phyloP scores from a whole-genome alignment of 306 rosid genomes.

The Parietaria judaica region DNA sequence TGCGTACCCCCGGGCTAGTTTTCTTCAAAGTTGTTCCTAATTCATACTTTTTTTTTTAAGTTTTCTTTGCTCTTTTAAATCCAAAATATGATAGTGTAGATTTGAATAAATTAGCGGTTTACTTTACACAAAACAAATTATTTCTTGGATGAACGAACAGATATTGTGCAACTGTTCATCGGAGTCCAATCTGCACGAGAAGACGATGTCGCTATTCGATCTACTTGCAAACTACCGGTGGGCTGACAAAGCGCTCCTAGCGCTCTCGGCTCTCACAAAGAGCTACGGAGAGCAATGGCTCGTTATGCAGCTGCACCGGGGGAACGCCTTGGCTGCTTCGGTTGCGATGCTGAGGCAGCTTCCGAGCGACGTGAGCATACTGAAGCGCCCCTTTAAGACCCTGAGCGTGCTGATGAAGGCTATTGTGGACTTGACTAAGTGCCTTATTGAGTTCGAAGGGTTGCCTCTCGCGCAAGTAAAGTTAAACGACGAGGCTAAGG shows the following conservation, averaged over 20 bases:
- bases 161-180: constrained; percentile 30
- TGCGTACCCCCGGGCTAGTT: too few relatives aligned
- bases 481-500: constrained; percentile 20
- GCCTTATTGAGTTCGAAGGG: constrained; percentile 47
- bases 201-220: constrained; percentile 44
- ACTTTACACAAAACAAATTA: too few relatives aligned
- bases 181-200: constrained; percentile 33
- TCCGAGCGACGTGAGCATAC: constrained; percentile 19
- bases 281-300: constrained; percentile 51
- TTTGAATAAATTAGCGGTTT: too few relatives aligned
- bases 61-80: too few relatives aligned
- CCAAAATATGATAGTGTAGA: too few relatives aligned
- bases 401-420: constrained; percentile 38
- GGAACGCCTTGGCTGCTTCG: constrained; percentile 35
- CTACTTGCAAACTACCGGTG: constrained; percentile 41
- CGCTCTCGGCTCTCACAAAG: constrained; percentile 48
- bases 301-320: constrained; percentile 28
- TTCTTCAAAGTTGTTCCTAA: too few relatives aligned
- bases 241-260: constrained; percentile 53
- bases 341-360: constrained; percentile 35
- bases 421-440: constrained; percentile 45
- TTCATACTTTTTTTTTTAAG: background rate
- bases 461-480: constrained; percentile 27
- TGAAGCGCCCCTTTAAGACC: constrained; percentile 32
- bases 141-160: constrained; percentile 26